Percentiles rank a stretch among this genome's conserved stretches.
phyloP scores from a whole-genome alignment of 2,329 filamentous ascomycete genomes.

The Cytospora piceicola region DNA sequence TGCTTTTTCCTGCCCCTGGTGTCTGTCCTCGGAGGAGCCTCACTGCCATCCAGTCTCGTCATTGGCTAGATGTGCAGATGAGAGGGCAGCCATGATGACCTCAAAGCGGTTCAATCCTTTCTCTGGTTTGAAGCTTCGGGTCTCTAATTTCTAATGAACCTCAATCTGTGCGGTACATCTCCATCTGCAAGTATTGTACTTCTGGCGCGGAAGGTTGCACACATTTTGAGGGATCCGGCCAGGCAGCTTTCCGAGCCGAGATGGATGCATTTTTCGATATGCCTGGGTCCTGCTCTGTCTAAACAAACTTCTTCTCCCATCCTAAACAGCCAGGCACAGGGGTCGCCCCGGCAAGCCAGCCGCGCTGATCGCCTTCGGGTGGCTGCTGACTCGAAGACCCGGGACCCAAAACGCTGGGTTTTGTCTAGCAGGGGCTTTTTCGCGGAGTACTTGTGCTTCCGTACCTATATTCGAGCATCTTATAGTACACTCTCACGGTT shows the following conservation, averaged over 20 bases:
- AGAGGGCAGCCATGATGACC: conserved; percentile 21
- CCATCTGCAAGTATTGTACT: background rate
- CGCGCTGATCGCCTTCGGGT: conserved; percentile 29
- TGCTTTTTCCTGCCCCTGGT: conserved; percentile 13
- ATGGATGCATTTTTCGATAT: background rate
- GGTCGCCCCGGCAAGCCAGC: conserved; percentile 18
- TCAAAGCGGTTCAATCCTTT: background rate
- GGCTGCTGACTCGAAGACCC: conserved; percentile 30
- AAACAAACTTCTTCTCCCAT: conserved; percentile 17
- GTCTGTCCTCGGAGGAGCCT: conserved; percentile 5
- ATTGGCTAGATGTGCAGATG: conserved; percentile 20
- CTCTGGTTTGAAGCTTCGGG: background rate
- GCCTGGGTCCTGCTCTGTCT: conserved; percentile 1
- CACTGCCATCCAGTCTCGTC: background rate
- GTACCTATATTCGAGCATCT: conserved; percentile 19
- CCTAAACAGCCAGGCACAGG: conserved; percentile 22
- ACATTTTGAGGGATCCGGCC: background rate
- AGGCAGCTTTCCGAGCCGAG: background rate
- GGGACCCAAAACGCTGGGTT: conserved; percentile 29
- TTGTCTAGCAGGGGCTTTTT: conserved; percentile 23
- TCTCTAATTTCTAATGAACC: conserved; percentile 3
- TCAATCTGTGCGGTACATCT: conserved; percentile 8
- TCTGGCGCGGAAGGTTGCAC: conserved; percentile 3
- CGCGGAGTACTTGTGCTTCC: conserved; percentile 16
- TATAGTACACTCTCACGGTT: conserved; percentile 14